Conservation (phyloP, 176 grass and related monocot species). For the Metroxylon sagu region DNA sequence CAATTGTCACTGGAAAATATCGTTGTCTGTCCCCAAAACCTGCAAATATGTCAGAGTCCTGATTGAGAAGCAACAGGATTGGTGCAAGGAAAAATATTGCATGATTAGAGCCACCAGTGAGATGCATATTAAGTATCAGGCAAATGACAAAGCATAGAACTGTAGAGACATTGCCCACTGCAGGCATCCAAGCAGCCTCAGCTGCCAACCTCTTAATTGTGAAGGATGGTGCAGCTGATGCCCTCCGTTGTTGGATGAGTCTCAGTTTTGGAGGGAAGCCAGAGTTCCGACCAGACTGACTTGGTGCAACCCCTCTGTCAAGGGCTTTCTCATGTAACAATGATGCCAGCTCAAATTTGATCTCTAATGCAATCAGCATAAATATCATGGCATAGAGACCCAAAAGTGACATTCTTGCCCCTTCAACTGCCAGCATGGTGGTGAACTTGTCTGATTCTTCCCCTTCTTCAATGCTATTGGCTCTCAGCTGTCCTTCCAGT, state of each 20-base stretch:
- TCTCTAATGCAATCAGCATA: constrained; percentile 88
- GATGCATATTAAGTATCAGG: constrained; percentile 69
- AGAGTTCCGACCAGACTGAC: constrained; percentile 35
- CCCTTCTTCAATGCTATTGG: constrained; percentile 53
- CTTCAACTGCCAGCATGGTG: constrained; percentile 88
- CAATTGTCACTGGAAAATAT: constrained; percentile 79
- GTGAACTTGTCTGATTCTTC: constrained; percentile 73
- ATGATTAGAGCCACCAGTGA: constrained; percentile 84
- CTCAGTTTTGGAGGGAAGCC: constrained; percentile 69
- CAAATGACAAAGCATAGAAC: constrained; percentile 84
- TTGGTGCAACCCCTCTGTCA: constrained; percentile 36
- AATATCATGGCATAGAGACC: constrained; percentile 98
- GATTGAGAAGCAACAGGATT: constrained; percentile 85
- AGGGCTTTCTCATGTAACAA: constrained; percentile 64
- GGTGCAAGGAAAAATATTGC: constrained; percentile 95
- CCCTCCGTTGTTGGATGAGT: constrained; percentile 80
- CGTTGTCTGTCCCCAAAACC: constrained; percentile 93
- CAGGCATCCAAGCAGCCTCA: constrained; percentile 98
- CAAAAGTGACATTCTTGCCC: constrained; percentile 88
- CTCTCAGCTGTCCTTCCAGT: constrained; percentile 83
- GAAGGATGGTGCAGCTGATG: constrained; percentile 58
- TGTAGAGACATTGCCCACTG: constrained; percentile 85
- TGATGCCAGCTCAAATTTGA: constrained; percentile 85
- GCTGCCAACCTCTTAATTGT: constrained; percentile 92
- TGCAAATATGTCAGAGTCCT: constrained; percentile 90